Conservation (phyloP, 192 early-diverging fungal genomes). For the Cetraspora pellucida region DNA sequence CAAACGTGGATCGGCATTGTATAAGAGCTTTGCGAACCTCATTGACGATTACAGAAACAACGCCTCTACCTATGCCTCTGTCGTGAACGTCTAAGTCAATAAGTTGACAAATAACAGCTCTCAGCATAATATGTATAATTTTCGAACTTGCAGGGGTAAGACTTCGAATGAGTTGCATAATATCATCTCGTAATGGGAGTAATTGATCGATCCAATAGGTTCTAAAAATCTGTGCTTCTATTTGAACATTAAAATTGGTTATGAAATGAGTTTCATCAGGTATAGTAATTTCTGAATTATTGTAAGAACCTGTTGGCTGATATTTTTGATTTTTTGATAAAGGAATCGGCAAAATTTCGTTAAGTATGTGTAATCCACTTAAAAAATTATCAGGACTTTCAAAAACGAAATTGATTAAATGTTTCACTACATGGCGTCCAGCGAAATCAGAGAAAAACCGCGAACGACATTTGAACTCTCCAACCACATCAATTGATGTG, state of each 20-base stretch:
- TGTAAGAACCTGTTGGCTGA: background rate
- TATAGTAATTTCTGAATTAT: background rate
- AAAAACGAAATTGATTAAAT: constrained; percentile 31
- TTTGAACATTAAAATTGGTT: background rate
- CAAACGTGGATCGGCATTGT: background rate
- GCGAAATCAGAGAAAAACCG: constrained; percentile 32
- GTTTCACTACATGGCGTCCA: constrained; percentile 26
- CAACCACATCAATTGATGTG: background rate
- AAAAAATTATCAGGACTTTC: constrained; percentile 34
- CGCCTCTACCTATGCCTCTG: constrained; percentile 6
- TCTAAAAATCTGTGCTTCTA: background rate
- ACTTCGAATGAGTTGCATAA: constrained; percentile 16
- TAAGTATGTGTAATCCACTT: constrained; percentile 30
- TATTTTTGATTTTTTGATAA: background rate
- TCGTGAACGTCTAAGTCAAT: constrained; percentile 28
- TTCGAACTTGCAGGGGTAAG: constrained; percentile 29
- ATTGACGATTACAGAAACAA: constrained; percentile 13
- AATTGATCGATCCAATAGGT: constrained; percentile 33
- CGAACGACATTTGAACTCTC: background rate
- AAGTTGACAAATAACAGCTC: constrained; percentile 25
- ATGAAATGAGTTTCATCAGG: background rate
- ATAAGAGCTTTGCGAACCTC: constrained; percentile 10
- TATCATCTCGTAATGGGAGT: constrained; percentile 32
- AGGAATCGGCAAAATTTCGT: constrained; percentile 29
- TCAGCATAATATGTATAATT: constrained; percentile 29